phyloP scores from a whole-genome alignment of 108 stramenopile genomes.

The Fragilaria radians region DNA sequence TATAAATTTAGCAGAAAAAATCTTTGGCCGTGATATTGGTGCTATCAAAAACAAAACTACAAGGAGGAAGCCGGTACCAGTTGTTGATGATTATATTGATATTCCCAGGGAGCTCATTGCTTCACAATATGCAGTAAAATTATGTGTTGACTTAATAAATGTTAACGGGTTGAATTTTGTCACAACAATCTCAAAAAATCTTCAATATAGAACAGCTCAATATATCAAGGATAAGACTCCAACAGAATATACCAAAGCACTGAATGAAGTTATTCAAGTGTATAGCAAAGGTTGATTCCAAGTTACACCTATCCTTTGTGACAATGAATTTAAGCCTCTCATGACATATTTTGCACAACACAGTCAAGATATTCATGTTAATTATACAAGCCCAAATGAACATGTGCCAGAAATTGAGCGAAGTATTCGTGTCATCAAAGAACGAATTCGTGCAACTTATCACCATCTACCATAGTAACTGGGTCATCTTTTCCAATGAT shows the following conservation, averaged over 20 bases:
- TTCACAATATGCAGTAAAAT: slow-evolving; percentile 10
- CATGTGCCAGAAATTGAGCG: slow-evolving; percentile 35
- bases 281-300: background rate
- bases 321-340: slow-evolving; percentile 3
- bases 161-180: slow-evolving; percentile 28
- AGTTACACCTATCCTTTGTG: background rate
- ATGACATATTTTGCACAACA: background rate
- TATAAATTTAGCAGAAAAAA: too few species aligned
- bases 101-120: too few species aligned
- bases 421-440: slow-evolving; percentile 30
- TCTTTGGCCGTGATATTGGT: slow-evolving; percentile 21
- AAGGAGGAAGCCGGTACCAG: too few species aligned
- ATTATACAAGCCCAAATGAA: slow-evolving; percentile 5
- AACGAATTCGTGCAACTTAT: slow-evolving; percentile 17
- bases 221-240: slow-evolving; percentile 1
- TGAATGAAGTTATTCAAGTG: too few species aligned
- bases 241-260: background rate
- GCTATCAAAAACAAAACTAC: slow-evolving; percentile 32
- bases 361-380: background rate
- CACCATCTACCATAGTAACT: slow-evolving; percentile 23
- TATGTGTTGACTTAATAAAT: slow-evolving; percentile 27
- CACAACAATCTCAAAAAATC: slow-evolving; percentile 16
- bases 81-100: too few species aligned
- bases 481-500: too few species aligned
- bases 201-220: slow-evolving; percentile 22